A percentile compares a stretch with the other conserved stretches of the same genome.
Conservation (phyloP, 192 early-diverging fungal species). For the Jimgerdemannia flammicorona region DNA sequence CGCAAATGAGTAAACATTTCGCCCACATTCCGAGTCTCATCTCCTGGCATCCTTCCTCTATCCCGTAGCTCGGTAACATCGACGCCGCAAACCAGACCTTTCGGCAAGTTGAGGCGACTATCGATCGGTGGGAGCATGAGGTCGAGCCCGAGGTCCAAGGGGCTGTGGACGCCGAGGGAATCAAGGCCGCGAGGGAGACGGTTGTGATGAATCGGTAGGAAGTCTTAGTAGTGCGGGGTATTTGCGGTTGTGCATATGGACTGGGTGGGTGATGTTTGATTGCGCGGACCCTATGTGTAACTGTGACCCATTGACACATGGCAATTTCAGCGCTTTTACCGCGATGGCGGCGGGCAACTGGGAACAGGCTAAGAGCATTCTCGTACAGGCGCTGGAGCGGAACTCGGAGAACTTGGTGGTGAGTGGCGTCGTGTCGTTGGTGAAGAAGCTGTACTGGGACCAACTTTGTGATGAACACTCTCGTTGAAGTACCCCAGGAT, state of each 20-base stretch:
- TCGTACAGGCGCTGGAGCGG: conserved; percentile 33
- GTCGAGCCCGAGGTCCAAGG: not conserved
- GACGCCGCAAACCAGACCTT: conserved; percentile 28
- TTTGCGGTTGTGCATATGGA: too few relatives aligned
- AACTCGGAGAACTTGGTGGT: conserved; percentile 45
- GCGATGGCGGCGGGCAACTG: conserved; percentile 40
- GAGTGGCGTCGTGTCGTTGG: conserved; percentile 2
- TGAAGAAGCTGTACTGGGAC: too few relatives aligned
- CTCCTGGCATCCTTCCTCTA: not conserved
- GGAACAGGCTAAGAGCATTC: conserved; percentile 27
- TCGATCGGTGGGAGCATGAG: too few relatives aligned
- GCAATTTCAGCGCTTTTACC: conserved; percentile 31
- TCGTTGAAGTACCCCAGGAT: too few relatives aligned
- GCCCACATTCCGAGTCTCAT: too few relatives aligned
- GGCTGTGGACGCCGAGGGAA: not conserved
- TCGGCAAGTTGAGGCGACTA: conserved; percentile 13
- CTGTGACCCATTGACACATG: too few relatives aligned
- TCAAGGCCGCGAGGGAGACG: conserved; percentile 20
- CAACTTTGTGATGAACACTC: too few relatives aligned
- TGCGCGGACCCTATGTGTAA: too few relatives aligned
- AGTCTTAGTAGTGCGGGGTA: not conserved
- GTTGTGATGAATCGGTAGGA: conserved; percentile 35
- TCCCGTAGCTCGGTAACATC: conserved; percentile 30
- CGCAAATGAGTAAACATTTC: too few relatives aligned
- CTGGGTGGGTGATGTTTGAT: too few relatives aligned